These are phyloP conservation scores for Dalbergia cultrata DNA, from an alignment of 306 rosid species.

Conservation along the genomic window DNA sequence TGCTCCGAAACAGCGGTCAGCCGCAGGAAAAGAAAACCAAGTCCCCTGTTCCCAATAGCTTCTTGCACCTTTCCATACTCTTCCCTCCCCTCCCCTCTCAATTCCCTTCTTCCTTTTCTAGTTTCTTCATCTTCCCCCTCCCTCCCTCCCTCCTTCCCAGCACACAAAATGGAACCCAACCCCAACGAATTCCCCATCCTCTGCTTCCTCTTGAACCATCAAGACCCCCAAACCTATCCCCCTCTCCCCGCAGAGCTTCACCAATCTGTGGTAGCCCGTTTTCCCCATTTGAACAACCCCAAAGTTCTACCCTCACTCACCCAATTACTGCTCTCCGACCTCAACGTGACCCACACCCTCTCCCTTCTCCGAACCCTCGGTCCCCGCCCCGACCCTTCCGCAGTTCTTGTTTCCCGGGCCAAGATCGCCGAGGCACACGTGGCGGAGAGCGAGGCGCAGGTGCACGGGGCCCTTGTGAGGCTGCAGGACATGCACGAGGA, in stretches of 20 bases:
- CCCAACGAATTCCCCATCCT: constrained; percentile 52
- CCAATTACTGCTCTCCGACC: constrained; percentile 28
- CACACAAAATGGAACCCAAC: constrained; percentile 41
- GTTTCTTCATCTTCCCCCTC: background rate
- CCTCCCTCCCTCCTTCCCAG: background rate
- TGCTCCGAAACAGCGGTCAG: background rate
- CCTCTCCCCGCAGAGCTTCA: constrained; percentile 31
- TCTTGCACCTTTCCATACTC: background rate
- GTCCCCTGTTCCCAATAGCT: background rate
- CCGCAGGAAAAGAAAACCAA: background rate
- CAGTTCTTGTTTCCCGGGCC: constrained; percentile 35
- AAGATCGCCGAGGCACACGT: constrained; percentile 16
- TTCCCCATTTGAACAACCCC: constrained; percentile 47
- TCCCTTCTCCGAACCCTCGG: constrained; percentile 56
- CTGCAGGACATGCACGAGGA: constrained; percentile 55
- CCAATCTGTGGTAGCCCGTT: constrained; percentile 40
- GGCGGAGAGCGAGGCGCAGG: constrained; percentile 1
- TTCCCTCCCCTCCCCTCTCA: background rate
- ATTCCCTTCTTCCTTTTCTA: background rate
- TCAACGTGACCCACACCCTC: constrained; percentile 42
- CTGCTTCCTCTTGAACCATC: constrained; percentile 42
- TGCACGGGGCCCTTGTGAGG: constrained; percentile 48
- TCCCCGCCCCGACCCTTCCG: constrained; percentile 49
- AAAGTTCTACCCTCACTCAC: constrained; percentile 46
- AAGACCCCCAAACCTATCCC: constrained; percentile 37